Percentiles rank a stretch among this genome's conserved stretches.
phyloP scores from a whole-genome alignment of 441 rosid genomes.

The Pelargonium myrrhifolium region DNA sequence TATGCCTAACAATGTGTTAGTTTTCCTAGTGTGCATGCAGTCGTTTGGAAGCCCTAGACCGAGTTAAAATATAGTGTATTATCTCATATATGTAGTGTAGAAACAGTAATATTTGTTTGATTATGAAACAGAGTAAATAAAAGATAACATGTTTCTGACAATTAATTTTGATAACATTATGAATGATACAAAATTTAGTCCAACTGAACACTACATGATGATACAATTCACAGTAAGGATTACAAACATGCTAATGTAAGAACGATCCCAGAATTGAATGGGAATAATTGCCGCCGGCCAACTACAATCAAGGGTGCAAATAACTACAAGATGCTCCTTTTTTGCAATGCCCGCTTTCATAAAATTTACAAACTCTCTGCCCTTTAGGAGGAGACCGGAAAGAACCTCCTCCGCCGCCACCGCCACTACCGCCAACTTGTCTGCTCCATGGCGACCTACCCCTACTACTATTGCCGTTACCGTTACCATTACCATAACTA shows the following conservation, averaged over 20 bases:
- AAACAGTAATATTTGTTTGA: no score
- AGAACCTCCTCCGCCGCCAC: conserved; percentile 32
- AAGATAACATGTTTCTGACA: no score
- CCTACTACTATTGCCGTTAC: conserved; percentile 23
- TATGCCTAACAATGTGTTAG: no score
- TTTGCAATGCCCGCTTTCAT: conserved; percentile 74
- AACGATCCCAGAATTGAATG: conserved; percentile 29
- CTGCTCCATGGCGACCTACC: conserved; percentile 40
- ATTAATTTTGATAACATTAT: not conserved
- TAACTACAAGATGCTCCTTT: conserved; percentile 77
- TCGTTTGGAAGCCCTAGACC: no score
- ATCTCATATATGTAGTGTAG: no score
- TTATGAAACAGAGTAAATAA: no score
- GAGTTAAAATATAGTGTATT: no score
- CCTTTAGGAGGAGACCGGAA: conserved; percentile 60
- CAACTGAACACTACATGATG: not conserved
- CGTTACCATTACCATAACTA: conserved; percentile 1
- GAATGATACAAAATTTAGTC: conserved; percentile 7
- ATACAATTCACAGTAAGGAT: not conserved
- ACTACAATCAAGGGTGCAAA: conserved; percentile 57
- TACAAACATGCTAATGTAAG: conserved; percentile 23
- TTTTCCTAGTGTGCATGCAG: no score
- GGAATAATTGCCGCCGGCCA: conserved; percentile 17
- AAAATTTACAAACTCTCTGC: conserved; percentile 71
- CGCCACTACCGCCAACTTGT: conserved; percentile 21